phyloP scores from a whole-genome alignment of 2,329 filamentous ascomycete genomes.

The Daldinia sp. region DNA sequence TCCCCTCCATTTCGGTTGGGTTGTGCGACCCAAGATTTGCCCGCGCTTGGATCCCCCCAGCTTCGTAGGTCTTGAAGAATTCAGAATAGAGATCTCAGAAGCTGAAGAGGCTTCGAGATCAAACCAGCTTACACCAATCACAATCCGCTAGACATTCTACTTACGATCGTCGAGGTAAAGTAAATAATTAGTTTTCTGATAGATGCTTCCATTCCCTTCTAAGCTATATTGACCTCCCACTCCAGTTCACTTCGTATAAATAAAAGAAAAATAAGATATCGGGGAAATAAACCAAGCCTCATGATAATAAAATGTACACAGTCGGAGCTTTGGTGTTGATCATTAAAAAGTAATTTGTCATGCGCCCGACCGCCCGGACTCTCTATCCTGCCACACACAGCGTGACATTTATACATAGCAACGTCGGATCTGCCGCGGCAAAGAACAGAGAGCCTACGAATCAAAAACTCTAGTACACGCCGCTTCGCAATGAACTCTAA shows the following conservation, averaged over 20 bases:
- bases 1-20: background rate
- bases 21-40: background rate
- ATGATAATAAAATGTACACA: slow-evolving; percentile 30
- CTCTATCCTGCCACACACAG: slow-evolving; percentile 37
- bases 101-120: too few relatives aligned
- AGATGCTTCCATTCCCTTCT: slow-evolving; percentile 37
- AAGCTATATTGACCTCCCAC: slow-evolving; percentile 34
- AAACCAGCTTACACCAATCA: too few relatives aligned
- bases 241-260: slow-evolving; percentile 26
- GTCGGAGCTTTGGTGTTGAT: slow-evolving; percentile 35
- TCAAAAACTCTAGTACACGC: slow-evolving; percentile 13
- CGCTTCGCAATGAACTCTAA: slow-evolving; percentile 5
- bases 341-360: slow-evolving; percentile 34
- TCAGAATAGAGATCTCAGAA: too few relatives aligned
- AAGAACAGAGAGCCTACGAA: slow-evolving; percentile 33
- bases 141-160: too few relatives aligned
- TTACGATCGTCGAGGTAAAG: too few relatives aligned
- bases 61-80: too few relatives aligned
- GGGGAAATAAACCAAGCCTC: slow-evolving; percentile 31
- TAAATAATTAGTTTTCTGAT: slow-evolving; percentile 11
- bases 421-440: slow-evolving; percentile 6
- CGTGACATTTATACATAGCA: slow-evolving; percentile 28
- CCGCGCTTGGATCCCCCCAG: background rate
- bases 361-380: slow-evolving; percentile 31
- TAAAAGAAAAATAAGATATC: slow-evolving; percentile 15